Percentiles rank a stretch among this genome's conserved stretches.
Evolutionary conservation across 768 basidiomycete genomes (phyloP).

Genomic region (Kwoniella mangroviensis): DNA sequence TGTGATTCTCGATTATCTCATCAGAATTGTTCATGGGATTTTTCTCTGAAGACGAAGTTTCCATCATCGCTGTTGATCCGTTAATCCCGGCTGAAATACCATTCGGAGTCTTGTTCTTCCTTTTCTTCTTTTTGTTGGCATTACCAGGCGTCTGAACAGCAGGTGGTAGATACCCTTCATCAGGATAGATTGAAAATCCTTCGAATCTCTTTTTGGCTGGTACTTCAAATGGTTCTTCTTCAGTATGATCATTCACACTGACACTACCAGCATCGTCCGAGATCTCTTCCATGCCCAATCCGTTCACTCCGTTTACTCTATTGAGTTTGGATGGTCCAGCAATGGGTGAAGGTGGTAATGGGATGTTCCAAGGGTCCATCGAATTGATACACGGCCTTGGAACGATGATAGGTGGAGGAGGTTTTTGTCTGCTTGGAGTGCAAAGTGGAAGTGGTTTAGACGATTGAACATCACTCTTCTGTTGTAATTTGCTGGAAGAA

Average conservation of each 20-base stretch:
- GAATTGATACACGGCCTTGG: slow-evolving; percentile 8
- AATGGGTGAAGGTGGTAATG: slow-evolving; percentile 37
- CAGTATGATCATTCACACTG: slow-evolving; percentile 2
- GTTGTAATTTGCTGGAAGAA: not conserved
- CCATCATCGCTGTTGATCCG: not conserved
- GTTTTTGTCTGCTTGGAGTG: slow-evolving; percentile 11
- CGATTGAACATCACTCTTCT: not conserved
- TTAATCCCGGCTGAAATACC: not conserved
- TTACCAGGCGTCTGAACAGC: not conserved
- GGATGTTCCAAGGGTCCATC: slow-evolving; percentile 33
- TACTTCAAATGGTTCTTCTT: slow-evolving; percentile 1
- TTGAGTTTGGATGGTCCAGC: slow-evolving; percentile 36
- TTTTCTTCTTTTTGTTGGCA: slow-evolving; percentile 39
- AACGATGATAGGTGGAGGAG: slow-evolving; percentile 25
- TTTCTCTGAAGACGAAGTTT: not conserved
- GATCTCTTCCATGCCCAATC: not conserved
- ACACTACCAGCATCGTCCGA: slow-evolving; percentile 11
- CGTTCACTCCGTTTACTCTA: not conserved
- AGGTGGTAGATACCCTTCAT: slow-evolving; percentile 46
- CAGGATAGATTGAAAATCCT: slow-evolving; percentile 44
- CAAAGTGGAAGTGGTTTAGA: slow-evolving; percentile 2
- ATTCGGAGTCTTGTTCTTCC: slow-evolving; percentile 12
- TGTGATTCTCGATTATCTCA: slow-evolving; percentile 7
- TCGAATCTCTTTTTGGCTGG: slow-evolving; percentile 16
- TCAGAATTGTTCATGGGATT: not conserved